Evolutionary conservation across 2,329 filamentous ascomycete species (phyloP).

Genomic region (Aspergillus tubingensis): DNA sequence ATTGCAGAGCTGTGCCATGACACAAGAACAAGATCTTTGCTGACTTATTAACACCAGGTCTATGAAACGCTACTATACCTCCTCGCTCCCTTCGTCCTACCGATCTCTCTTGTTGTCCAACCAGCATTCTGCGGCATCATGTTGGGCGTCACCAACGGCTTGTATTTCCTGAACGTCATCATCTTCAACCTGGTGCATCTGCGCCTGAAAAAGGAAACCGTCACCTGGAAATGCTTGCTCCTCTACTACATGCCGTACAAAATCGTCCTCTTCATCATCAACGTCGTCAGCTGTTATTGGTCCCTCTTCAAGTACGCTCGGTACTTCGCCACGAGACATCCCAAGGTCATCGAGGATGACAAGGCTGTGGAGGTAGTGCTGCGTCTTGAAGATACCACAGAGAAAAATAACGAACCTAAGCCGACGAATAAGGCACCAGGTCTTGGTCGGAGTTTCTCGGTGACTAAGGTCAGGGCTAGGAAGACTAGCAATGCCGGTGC

Average conservation of each 20-base stretch:
- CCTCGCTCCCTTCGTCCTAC: constrained; percentile 48
- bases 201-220: constrained; percentile 47
- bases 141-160: constrained; percentile 37
- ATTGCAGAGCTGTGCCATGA: background rate
- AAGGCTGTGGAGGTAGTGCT: constrained; percentile 41
- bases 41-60: constrained; percentile 25
- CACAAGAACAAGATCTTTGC: constrained; percentile 19
- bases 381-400: constrained; percentile 21
- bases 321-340: constrained; percentile 52
- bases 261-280: constrained; percentile 47
- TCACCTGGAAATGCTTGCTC: constrained; percentile 40
- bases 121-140: constrained; percentile 46
- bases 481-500: background rate
- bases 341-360: constrained; percentile 52
- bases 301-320: constrained; percentile 49
- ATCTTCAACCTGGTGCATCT: constrained; percentile 55
- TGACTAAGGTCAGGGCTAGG: constrained; percentile 3
- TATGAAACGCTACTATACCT: constrained; percentile 53
- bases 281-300: constrained; percentile 46
- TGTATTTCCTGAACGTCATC: constrained; percentile 49
- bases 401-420: background rate
- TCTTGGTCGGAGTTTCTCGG: constrained; percentile 13
- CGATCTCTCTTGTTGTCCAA: constrained; percentile 48
- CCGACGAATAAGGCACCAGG: background rate
- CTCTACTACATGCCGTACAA: constrained; percentile 52